These are phyloP conservation scores for Geranium brycei DNA, from an alignment of 345 rosid genomes.

Conservation along the genomic window DNA sequence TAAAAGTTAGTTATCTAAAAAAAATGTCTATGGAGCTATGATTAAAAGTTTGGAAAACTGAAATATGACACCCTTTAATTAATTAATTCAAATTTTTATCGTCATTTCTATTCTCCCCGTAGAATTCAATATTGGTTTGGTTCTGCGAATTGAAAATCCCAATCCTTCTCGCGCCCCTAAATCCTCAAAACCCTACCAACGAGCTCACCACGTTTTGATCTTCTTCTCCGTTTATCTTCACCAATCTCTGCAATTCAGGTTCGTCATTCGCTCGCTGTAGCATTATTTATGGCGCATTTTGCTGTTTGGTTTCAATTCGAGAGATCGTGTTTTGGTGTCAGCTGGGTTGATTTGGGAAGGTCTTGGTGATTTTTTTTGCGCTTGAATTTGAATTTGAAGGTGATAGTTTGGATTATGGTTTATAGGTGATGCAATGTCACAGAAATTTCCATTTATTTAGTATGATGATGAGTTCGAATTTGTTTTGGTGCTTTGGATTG, in stretches of 20 bases:
- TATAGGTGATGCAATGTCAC: background rate
- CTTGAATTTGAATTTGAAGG: background rate
- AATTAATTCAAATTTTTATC: background rate
- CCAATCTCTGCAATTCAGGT: background rate
- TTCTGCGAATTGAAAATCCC: background rate
- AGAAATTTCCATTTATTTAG: no score
- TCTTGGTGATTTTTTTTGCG: no score
- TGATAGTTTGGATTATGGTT: background rate
- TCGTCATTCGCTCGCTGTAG: no score
- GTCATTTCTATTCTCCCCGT: background rate
- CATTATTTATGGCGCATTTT: background rate
- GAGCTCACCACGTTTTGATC: background rate
- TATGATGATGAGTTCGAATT: background rate
- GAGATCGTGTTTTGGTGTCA: background rate
- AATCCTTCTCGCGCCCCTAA: background rate
- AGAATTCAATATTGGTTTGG: background rate
- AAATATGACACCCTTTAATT: no score
- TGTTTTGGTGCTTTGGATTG: background rate
- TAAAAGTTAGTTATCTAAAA: no score
- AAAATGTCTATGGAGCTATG: no score
- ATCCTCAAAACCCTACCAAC: background rate
- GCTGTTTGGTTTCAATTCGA: background rate
- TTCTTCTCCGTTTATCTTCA: background rate
- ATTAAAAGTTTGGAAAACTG: no score
- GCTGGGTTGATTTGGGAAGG: background rate